These are phyloP conservation scores for Kokia cookei DNA, from an alignment of 441 rosid species.

Conservation along the genomic window DNA sequence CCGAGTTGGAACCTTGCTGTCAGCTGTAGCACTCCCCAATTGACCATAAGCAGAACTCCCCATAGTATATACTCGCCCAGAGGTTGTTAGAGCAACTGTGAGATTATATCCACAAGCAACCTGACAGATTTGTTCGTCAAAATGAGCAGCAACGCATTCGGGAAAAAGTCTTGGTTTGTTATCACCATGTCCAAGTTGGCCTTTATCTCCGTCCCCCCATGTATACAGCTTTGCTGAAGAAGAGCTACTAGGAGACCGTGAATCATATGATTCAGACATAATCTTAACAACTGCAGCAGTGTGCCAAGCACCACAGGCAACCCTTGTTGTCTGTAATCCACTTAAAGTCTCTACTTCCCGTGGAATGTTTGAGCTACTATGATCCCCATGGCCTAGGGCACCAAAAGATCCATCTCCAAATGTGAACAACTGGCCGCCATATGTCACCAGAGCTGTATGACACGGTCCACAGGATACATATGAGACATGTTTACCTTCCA, in stretches of 20 bases:
- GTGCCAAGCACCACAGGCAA: constrained; percentile 95
- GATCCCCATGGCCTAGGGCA: constrained; percentile 83
- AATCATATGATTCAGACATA: constrained; percentile 36
- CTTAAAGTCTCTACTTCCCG: constrained; percentile 66
- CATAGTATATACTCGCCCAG: constrained; percentile 79
- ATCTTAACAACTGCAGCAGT: constrained; percentile 86
- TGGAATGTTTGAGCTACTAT: constrained; percentile 45
- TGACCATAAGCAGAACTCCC: constrained; percentile 76
- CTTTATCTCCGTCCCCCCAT: constrained; percentile 91
- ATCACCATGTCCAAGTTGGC: constrained; percentile 78
- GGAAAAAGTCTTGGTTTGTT: constrained; percentile 63
- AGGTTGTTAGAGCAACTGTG: constrained; percentile 65
- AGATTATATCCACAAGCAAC: constrained; percentile 74
- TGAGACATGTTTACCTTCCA: constrained; percentile 62
- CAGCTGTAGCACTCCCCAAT: constrained; percentile 54
- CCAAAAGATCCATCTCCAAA: constrained; percentile 95
- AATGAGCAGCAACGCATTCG: constrained; percentile 41
- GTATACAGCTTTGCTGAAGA: constrained; percentile 59
- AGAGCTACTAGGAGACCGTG: constrained; percentile 32
- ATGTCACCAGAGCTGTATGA: constrained; percentile 83
- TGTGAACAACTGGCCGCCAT: constrained; percentile 76
- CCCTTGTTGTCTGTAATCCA: constrained; percentile 50
- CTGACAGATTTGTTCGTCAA: constrained; percentile 44
- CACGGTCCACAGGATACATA: constrained; percentile 78
- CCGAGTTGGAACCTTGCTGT: constrained; percentile 51